Conservation (phyloP, 495 filamentous ascomycete genomes). For the Jackrogersella multiformis region DNA sequence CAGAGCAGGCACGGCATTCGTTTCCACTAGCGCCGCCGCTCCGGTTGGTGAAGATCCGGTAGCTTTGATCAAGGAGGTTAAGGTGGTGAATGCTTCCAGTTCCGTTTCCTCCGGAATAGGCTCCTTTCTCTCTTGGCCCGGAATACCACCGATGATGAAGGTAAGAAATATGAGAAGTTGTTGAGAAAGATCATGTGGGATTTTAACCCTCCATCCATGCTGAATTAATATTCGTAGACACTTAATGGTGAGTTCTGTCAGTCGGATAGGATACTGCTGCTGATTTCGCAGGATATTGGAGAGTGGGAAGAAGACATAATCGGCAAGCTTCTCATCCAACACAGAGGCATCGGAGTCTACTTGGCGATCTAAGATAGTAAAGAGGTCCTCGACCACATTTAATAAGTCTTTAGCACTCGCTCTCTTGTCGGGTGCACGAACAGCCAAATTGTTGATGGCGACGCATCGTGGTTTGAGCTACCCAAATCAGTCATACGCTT, state of each 20-base stretch:
- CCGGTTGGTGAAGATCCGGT: constrained; percentile 46
- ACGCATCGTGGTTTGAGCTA: constrained; percentile 83
- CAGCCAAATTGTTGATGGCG: constrained; percentile 73
- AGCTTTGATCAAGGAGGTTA: constrained; percentile 54
- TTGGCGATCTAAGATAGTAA: constrained; percentile 61
- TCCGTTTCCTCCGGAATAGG: constrained; percentile 74
- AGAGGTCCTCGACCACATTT: constrained; percentile 63
- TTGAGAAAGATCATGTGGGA: constrained; percentile 75
- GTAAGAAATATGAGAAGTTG: constrained; percentile 88
- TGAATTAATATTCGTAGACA: constrained; percentile 76
- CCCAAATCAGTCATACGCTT: constrained; percentile 17
- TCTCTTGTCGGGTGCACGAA: constrained; percentile 66
- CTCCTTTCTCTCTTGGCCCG: constrained; percentile 57
- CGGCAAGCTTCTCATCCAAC: constrained; percentile 83
- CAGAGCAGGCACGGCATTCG: constrained; percentile 77
- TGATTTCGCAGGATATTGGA: constrained; percentile 84
- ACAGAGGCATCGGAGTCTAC: constrained; percentile 58
- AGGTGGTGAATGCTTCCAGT: constrained; percentile 59
- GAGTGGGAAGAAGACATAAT: constrained; percentile 94
- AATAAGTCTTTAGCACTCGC: constrained; percentile 64
- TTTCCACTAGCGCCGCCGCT: constrained; percentile 57
- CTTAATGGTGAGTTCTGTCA: constrained; percentile 77
- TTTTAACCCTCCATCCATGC: constrained; percentile 76
- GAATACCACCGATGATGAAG: constrained; percentile 77
- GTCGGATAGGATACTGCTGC: constrained; percentile 73